Evolutionary conservation across 805 yeast species (phyloP), one percentile per base, ranked within the genome.

Genomic region (Torulaspora maleeae): DNA sequence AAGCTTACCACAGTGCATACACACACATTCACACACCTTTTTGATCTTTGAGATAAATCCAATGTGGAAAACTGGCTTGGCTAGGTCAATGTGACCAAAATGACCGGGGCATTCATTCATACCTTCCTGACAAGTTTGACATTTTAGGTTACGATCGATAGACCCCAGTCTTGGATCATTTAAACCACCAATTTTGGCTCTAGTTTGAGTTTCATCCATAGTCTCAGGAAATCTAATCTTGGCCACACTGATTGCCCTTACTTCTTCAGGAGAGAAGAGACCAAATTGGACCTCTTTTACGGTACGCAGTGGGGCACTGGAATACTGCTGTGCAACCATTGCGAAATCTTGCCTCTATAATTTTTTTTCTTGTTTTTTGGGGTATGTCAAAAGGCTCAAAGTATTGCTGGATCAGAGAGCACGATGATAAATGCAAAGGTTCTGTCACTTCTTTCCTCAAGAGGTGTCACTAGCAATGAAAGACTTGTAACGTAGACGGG

Each of bases 51-150:
- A 79, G 60, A 93, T 81, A 68, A 88, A 93, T 38, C 96, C 99
- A 66, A 93, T 88, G 68, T 93, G 99, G 71, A 93, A 93, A 30
- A 93, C 99, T 11, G 99, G 99, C 66, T 91, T 93, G 28, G 99
- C 98, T 54, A 93, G 76, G 66, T 93, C 99, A 50, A 93, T 93
- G 64, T 93, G 99, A 56, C 99, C 99, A 70, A 93, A 93, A 72
- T 93, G 99, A 49, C 99, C 99, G 0, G 98, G 98, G 70, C 99
- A 93, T 67, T 93, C 98, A 49, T 91, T 87, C 97, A 93, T 93
- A 59, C 91, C 96, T 68, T 93, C 99, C 60, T 96, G 95, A 76
- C 99, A 93, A 19, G 99, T 93, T 74, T 91, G 98, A 76, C 99
- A 93, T 73, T 87, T 88, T 76, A 86, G 86, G 66, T 90, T 91